Evolutionary conservation across 371 early-diverging fungal species (phyloP), one percentile per base, ranked within the genome.

Genomic region (Rhizopus arrhizus): DNA sequence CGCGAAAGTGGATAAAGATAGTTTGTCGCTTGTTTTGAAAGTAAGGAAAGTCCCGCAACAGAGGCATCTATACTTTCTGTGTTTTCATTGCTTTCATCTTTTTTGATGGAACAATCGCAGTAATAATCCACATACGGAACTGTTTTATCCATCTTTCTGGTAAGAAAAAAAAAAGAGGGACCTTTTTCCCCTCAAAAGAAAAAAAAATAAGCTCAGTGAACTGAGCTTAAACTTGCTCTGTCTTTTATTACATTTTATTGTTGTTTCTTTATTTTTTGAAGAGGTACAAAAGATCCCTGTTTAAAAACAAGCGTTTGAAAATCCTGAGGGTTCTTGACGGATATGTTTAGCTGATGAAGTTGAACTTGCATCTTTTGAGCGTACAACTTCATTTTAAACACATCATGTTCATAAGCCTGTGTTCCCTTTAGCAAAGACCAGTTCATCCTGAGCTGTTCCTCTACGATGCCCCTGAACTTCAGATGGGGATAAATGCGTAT

Each of bases 1-100:
- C 86, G 82, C 6, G 89, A 85, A 45, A 95, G 63, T 22, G 91
- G 81, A 69, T 84, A 77, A 56, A 81, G 51, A 35, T 80, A 80
- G 54, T 75, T 75, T n/a, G 69, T 61, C 1, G 79, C 74, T 48
- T 78, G 58, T 22, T 62, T 58, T 3, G 80, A 74, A 13, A 76
- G 56, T 9, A 74, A 60, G 65, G 72, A 74, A 31, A 60, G 64
- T 5, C 67, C 70, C 22, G 76, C 62, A 15, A 69, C 61, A 7
- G 75, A 70, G 41, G 71, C 64, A 46, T 55, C 64, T 48, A 29
- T 15, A 48, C 31, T 28, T 22, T 29, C 31, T 22, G 22, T 22
- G 22, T 2, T 22, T 22, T 22, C 22, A 22, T 22, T 22, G 22
- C 22, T 55, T 43, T 9, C 38, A 15, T 62, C 64, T 57, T 73